Evolutionary conservation across 164 flowering plant genomes (phyloP).

Genomic region (Echeveria elegans): DNA sequence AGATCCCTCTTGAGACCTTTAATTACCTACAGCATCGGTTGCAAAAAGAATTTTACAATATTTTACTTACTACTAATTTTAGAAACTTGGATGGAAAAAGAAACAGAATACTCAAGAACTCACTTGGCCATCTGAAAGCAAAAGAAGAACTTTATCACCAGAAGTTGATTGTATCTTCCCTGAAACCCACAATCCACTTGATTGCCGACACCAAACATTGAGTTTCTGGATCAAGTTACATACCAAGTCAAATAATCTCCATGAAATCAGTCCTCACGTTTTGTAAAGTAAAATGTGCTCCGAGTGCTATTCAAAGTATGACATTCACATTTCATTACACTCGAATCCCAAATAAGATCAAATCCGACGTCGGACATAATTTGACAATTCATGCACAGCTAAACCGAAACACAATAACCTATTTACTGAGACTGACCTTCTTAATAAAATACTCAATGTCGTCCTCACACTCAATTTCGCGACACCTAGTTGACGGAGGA

Average conservation of each 20-base stretch:
- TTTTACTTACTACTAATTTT: neutral
- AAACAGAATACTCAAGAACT: conserved; percentile 20
- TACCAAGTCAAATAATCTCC: neutral
- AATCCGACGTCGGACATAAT: neutral
- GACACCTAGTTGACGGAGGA: conserved; percentile 10
- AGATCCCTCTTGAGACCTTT: conserved; percentile 45
- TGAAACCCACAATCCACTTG: conserved; percentile 52
- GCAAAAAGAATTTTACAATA: conserved; percentile 2
- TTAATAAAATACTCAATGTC: conserved; percentile 50
- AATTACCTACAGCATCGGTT: conserved; percentile 39
- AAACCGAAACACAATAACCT: conserved; percentile 4
- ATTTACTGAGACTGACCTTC: conserved; percentile 38
- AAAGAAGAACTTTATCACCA: conserved; percentile 48
- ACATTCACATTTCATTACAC: neutral
- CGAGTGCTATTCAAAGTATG: neutral
- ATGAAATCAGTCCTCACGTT: neutral
- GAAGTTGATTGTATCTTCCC: conserved; percentile 70
- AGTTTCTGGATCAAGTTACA: conserved; percentile 56
- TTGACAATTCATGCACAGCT: neutral
- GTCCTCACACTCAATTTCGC: conserved; percentile 40
- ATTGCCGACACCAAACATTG: conserved; percentile 68
- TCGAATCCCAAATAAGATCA: neutral
- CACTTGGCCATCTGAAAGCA: conserved; percentile 62
- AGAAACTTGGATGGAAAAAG: neutral
- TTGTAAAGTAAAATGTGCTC: neutral